Conservation (phyloP, 2,329 filamentous ascomycete genomes). For the Cryphonectria radicalis region DNA sequence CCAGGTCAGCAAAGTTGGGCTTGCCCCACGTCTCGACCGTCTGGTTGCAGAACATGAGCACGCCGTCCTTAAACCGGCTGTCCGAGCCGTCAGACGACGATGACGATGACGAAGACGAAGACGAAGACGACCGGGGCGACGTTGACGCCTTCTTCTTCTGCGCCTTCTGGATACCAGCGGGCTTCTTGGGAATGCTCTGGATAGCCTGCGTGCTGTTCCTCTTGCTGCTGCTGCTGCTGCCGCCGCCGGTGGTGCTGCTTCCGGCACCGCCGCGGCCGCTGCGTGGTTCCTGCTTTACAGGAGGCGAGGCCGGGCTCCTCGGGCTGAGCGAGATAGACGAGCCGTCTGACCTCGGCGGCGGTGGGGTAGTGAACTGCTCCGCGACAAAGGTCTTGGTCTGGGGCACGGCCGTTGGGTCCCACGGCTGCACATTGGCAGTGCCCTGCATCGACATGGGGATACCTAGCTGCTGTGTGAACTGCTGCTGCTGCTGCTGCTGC, state of each 20-base stretch:
- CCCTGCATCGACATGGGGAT: constrained; percentile 45
- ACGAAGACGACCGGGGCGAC: constrained; percentile 23
- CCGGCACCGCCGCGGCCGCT: constrained; percentile 7
- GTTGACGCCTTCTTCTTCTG: constrained; percentile 47
- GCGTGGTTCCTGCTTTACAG: constrained; percentile 33
- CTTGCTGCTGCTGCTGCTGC: constrained; percentile 11
- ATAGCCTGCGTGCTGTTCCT: background rate
- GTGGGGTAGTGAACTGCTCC: constrained; percentile 42
- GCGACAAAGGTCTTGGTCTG: constrained; percentile 41
- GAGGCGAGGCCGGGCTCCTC: constrained; percentile 35
- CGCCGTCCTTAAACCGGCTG: constrained; percentile 60
- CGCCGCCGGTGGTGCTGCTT: constrained; percentile 1
- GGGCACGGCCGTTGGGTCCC: constrained; percentile 46
- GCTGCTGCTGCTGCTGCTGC: constrained; percentile 25
- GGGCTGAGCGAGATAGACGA: constrained; percentile 27
- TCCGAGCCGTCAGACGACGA: constrained; percentile 35
- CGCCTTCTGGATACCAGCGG: constrained; percentile 17
- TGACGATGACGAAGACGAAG: constrained; percentile 30
- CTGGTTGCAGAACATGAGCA: constrained; percentile 57
- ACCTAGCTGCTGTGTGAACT: constrained; percentile 37
- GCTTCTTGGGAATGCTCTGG: constrained; percentile 10
- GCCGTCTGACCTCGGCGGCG: constrained; percentile 11
- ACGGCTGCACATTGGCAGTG: constrained; percentile 45
- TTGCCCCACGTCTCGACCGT: constrained; percentile 40
- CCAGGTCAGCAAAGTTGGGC: constrained; percentile 60